Percentiles rank a stretch among this genome's conserved stretches.
Evolutionary conservation across 208 protist genomes (phyloP).

Genomic region (Trypanosoma platydactyli): DNA sequence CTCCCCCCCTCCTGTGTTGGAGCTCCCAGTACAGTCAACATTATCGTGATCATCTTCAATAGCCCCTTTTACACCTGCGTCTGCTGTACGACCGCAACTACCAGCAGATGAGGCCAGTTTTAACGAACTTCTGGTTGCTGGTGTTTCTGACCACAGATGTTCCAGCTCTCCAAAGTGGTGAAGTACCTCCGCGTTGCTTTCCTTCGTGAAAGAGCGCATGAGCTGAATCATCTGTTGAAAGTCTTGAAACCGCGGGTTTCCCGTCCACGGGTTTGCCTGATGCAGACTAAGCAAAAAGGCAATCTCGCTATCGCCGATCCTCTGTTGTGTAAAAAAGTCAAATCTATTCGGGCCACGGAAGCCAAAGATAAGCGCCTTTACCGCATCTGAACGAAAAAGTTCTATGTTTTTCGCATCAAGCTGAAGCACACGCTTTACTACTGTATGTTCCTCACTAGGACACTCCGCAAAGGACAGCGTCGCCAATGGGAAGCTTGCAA

Average conservation of each 20-base stretch:
- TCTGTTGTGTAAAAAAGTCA: conserved; percentile 82
- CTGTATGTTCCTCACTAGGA: conserved; percentile 52
- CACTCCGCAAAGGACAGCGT: conserved; percentile 78
- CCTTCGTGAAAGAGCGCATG: conserved; percentile 79
- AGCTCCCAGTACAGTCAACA: too few species aligned
- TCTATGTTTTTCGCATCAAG: conserved; percentile 77
- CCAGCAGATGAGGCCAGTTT: too few species aligned
- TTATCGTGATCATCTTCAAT: too few species aligned
- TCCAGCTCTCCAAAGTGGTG: conserved; percentile 60
- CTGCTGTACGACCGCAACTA: too few species aligned
- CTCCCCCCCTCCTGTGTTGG: neutral
- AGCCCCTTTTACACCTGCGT: too few species aligned
- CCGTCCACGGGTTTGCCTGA: conserved; percentile 87
- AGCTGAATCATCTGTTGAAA: conserved; percentile 84
- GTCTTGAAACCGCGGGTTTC: conserved; percentile 84
- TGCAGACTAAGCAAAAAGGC: conserved; percentile 69
- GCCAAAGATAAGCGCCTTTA: conserved; percentile 70
- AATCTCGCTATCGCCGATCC: conserved; percentile 52
- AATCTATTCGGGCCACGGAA: conserved; percentile 74
- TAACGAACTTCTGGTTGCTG: neutral
- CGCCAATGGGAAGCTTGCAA: conserved; percentile 53
- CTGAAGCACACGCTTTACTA: conserved; percentile 69
- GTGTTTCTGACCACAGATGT: conserved; percentile 5
- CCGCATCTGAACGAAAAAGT: conserved; percentile 58
- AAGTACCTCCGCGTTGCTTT: conserved; percentile 68